These are phyloP conservation scores for Diaporthe ampelina DNA, from an alignment of 2,329 filamentous ascomycete species.

Conservation along the genomic window DNA sequence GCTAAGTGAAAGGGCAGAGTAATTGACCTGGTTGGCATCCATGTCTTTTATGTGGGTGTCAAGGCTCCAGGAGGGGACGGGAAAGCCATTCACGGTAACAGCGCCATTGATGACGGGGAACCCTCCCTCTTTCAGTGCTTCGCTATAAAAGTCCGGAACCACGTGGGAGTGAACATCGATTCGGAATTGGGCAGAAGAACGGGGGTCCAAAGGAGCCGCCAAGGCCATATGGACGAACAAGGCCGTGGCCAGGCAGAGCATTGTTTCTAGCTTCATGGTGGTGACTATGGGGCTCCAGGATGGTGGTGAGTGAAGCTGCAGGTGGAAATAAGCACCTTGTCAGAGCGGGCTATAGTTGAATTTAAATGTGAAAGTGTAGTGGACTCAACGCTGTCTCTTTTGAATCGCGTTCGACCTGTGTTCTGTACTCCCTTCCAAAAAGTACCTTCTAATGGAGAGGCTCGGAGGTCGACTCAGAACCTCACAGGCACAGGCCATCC, in stretches of 20 bases:
- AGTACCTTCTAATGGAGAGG: too few species aligned
- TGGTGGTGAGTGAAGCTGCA: too few species aligned
- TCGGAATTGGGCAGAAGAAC: fast-evolving
- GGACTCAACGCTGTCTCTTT: too few species aligned
- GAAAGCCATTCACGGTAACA: neutral
- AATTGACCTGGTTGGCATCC: conserved; percentile 8
- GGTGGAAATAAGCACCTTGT: neutral
- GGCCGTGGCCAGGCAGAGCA: neutral
- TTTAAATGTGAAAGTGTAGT: too few species aligned
- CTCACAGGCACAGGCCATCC: neutral
- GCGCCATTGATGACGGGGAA: neutral
- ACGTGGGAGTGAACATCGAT: conserved; percentile 4
- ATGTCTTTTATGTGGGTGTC: conserved; percentile 1
- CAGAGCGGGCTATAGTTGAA: too few species aligned
- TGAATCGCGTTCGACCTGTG: neutral
- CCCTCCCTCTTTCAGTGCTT: neutral
- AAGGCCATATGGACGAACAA: neutral
- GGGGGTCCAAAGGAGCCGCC: neutral
- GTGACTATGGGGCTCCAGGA: too few species aligned
- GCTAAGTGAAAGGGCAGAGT: neutral
- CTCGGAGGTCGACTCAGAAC: too few species aligned
- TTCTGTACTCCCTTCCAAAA: neutral
- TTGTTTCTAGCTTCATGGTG: neutral
- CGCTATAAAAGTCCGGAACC: neutral
- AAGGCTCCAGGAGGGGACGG: neutral